Conservation (phyloP, 1,284 basidiomycete genomes). For the Cutaneotrichosporon sp. region DNA sequence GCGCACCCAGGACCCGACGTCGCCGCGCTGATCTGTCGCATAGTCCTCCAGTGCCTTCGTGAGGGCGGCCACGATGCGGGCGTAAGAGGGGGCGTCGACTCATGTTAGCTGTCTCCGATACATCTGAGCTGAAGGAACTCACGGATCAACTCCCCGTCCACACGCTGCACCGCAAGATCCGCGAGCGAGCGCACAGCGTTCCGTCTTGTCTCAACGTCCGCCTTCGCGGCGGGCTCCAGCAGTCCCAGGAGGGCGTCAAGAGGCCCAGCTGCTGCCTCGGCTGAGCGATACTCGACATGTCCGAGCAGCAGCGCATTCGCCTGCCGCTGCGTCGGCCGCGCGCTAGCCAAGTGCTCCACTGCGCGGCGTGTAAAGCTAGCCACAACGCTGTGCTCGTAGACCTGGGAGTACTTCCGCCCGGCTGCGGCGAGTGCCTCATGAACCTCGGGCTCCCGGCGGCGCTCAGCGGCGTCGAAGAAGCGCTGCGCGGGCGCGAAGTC, state of each 20-base stretch:
- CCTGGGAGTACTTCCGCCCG: constrained; percentile 65
- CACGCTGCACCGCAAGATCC: constrained; percentile 27
- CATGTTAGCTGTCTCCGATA: constrained; percentile 1
- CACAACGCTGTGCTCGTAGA: constrained; percentile 37
- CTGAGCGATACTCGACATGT: constrained; percentile 64
- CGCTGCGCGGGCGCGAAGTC: constrained; percentile 15
- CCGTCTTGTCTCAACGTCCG: constrained; percentile 50
- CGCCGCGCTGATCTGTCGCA: constrained; percentile 89
- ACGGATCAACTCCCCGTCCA: constrained; percentile 22
- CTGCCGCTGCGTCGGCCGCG: constrained; percentile 64
- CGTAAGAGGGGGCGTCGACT: constrained; percentile 24
- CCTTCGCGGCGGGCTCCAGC: constrained; percentile 34
- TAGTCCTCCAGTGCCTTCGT: constrained; percentile 82
- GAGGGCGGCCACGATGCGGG: constrained; percentile 38
- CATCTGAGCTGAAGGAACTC: constrained; percentile 1
- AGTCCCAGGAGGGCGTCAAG: constrained; percentile 32
- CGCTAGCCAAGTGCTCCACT: constrained; percentile 63
- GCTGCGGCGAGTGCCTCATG: constrained; percentile 73
- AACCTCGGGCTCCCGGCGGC: constrained; percentile 65
- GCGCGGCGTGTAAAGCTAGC: constrained; percentile 58
- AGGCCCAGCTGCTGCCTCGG: constrained; percentile 8
- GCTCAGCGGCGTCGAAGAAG: constrained; percentile 67
- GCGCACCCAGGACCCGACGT: constrained; percentile 96
- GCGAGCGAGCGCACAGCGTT: constrained; percentile 40
- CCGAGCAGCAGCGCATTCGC: constrained; percentile 76